Evolutionary conservation across 106 monocot genomes (phyloP).

Genomic region (Acanthochlamys bracteata): DNA sequence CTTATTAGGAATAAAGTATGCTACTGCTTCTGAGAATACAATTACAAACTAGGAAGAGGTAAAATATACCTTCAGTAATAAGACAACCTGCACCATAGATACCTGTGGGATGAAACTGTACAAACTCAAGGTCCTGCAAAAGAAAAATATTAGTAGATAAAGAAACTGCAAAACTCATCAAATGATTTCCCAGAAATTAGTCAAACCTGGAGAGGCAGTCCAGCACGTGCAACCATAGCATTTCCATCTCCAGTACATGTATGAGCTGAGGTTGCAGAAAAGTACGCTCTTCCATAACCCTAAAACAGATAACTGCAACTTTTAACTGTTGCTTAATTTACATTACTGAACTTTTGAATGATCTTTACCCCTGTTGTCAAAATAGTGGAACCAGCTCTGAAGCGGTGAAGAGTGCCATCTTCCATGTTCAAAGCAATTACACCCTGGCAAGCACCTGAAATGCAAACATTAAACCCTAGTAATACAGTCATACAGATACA

Average conservation of each 20-base stretch:
- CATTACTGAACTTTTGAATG: background rate
- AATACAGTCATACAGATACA: background rate
- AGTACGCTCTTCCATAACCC: conserved; percentile 96
- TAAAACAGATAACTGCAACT: conserved; percentile 15
- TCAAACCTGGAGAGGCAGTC: conserved; percentile 79
- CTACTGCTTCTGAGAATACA: background rate
- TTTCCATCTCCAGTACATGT: conserved; percentile 99
- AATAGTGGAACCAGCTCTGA: conserved; percentile 59
- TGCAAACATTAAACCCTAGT: background rate
- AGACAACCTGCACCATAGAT: conserved; percentile 99
- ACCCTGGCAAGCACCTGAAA: conserved; percentile 53
- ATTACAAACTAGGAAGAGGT: background rate
- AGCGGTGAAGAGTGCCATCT: conserved; percentile 79
- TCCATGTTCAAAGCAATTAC: conserved; percentile 87
- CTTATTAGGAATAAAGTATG: background rate
- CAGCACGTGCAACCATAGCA: conserved; percentile 97
- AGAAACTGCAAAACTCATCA: background rate
- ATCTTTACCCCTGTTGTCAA: conserved; percentile 62
- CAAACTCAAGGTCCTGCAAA: conserved; percentile 95
- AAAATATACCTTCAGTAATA: conserved; percentile 76
- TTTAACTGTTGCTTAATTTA: background rate
- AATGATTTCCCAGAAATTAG: background rate
- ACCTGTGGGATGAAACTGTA: conserved; percentile 97
- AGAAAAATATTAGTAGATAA: conserved; percentile 3
- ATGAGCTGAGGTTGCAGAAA: conserved; percentile 98